Evolutionary conservation across 1,139 yeast species (phyloP), one percentile per base, ranked within the genome.

Genomic region (Sugiyamaella castrensis): DNA sequence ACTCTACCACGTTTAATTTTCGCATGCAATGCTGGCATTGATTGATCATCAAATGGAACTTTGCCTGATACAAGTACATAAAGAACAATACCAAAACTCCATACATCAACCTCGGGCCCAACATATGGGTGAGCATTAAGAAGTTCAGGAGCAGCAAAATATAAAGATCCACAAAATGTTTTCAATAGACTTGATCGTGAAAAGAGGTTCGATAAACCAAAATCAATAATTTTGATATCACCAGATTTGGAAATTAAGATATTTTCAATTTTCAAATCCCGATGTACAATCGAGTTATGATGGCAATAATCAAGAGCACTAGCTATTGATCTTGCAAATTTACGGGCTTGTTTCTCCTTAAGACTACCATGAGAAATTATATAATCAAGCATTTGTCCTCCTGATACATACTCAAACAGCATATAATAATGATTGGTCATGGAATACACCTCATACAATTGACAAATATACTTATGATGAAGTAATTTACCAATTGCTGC

Each of bases 61-160:
- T 89, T 91, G 47, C 99, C 99, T 66, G 97, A 91, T 2, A 92
- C 96, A 54, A 94, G 72, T 13, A 92, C 99, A 63, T 88, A 92
- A 34, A 94, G 71, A 0, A 92, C 97, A 42, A 92, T 96, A 52
- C 98, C 99, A 73, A 91, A 91, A 4, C 96, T 87, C 99, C 99
- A 92, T 28, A 92, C 84, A 65, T 92, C 99, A 43, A 94, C 97
- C 67, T 94, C 98, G 0, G 98, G 98, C 0, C 98, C 99, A 32
- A 80, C 74, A 62, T 94, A 94, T 0, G 97, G 97, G 57, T 83
- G 82, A 0, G 98, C 98, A 53, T 87, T 85, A 52, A 94, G 74
- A 57, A 94, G 75, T 66, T 94, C 99, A 0, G 99, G 99, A 0
- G 99, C 98, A 0, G 98, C 99, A 76, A 92, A 94, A 67, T 94